Percentiles rank a stretch among this genome's conserved stretches.
Conservation (phyloP, 2,329 filamentous ascomycete genomes). For the Hysterium pulicare region DNA sequence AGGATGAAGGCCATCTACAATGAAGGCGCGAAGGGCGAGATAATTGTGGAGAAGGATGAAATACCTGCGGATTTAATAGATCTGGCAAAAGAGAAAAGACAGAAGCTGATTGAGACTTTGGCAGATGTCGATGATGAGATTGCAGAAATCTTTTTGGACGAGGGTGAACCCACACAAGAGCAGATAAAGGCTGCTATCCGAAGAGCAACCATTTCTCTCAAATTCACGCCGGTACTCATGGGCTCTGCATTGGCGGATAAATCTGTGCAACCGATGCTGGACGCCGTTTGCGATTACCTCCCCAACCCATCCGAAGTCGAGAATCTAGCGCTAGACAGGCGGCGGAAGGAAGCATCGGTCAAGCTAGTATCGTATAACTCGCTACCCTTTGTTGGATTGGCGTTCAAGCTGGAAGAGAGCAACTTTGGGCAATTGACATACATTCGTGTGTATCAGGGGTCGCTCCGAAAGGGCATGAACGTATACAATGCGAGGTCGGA, state of each 20-base stretch:
- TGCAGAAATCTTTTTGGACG: slow-evolving; percentile 89
- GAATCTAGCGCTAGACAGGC: slow-evolving; percentile 83
- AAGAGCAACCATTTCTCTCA: slow-evolving; percentile 79
- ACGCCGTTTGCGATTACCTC: slow-evolving; percentile 92
- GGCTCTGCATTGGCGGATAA: slow-evolving; percentile 94
- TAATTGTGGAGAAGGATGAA: slow-evolving; percentile 70
- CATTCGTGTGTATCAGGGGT: slow-evolving; percentile 95
- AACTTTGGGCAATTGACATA: slow-evolving; percentile 98
- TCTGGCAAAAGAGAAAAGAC: slow-evolving; percentile 77
- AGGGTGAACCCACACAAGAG: slow-evolving; percentile 69
- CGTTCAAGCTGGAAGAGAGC: slow-evolving; percentile 98
- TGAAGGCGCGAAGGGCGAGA: slow-evolving; percentile 74
- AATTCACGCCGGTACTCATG: slow-evolving; percentile 95
- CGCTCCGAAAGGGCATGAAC: slow-evolving; percentile 80
- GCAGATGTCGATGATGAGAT: slow-evolving; percentile 98
- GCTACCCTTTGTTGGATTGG: slow-evolving; percentile 88
- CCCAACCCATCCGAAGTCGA: slow-evolving; percentile 87
- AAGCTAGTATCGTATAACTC: slow-evolving; percentile 91
- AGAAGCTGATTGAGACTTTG: slow-evolving; percentile 85
- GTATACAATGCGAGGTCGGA: slow-evolving; percentile 91
- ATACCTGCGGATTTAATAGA: slow-evolving; percentile 76
- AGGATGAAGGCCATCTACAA: slow-evolving; percentile 93
- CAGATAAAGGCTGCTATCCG: slow-evolving; percentile 94
- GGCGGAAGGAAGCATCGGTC: slow-evolving; percentile 72
- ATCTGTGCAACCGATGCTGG: slow-evolving; percentile 92